These are phyloP conservation scores for Lichina pygmaea DNA, from an alignment of 495 filamentous ascomycete species.

Conservation along the genomic window DNA sequence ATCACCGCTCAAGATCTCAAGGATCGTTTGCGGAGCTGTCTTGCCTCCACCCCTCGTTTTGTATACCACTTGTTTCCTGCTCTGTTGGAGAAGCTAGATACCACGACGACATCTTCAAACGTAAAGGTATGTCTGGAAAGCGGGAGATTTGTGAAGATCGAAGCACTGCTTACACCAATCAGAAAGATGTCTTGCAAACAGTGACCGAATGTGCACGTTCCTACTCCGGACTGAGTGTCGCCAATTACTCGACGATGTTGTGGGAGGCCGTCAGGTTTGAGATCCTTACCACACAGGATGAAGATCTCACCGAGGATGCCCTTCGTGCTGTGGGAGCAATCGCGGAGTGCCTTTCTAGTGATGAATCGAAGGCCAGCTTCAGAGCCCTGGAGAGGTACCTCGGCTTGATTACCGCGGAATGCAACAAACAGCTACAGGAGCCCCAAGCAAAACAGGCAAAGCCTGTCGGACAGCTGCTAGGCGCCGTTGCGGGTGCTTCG, in stretches of 20 bases:
- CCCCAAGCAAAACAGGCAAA: constrained; percentile 55
- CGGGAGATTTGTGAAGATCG: no score
- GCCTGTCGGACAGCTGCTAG: constrained; percentile 35
- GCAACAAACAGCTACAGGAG: constrained; percentile 42
- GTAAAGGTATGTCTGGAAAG: constrained; percentile 26
- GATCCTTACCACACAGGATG: constrained; percentile 47
- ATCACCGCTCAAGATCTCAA: constrained; percentile 54
- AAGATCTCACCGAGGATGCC: constrained; percentile 37
- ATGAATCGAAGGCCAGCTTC: constrained; percentile 18
- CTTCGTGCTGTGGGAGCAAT: constrained; percentile 26
- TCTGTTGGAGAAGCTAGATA: constrained; percentile 50
- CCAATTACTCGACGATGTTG: constrained; percentile 36
- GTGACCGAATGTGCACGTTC: constrained; percentile 30
- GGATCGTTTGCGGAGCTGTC: constrained; percentile 37
- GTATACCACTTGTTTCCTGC: constrained; percentile 42
- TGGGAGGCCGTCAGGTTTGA: constrained; percentile 59
- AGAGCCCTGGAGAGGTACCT: constrained; percentile 31
- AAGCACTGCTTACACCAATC: constrained; percentile 8
- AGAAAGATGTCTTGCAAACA: constrained; percentile 47
- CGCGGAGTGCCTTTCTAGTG: constrained; percentile 27
- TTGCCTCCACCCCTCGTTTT: constrained; percentile 38
- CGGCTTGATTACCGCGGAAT: constrained; percentile 37
- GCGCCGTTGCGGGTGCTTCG: constrained; percentile 26
- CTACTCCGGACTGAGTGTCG: constrained; percentile 35
- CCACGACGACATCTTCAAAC: constrained; percentile 43